phyloP scores from a whole-genome alignment of 2,329 filamentous ascomycete genomes.

The Alternaria brassicae region DNA sequence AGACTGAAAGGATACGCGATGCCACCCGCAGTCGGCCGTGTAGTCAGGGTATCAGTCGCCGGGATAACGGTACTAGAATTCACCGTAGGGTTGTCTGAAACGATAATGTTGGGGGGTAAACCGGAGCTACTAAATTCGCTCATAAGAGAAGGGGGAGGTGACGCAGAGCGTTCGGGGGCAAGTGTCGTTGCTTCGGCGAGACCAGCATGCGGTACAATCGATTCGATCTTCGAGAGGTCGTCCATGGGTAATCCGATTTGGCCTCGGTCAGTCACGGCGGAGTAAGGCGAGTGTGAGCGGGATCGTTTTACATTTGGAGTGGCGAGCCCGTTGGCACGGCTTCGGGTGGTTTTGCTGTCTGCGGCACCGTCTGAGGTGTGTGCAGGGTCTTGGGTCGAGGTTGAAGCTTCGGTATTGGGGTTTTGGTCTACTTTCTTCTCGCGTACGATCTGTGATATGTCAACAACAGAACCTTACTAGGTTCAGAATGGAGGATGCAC shows the following conservation, averaged over 20 bases:
- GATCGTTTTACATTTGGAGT: slow-evolving; percentile 18
- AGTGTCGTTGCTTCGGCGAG: slow-evolving; percentile 39
- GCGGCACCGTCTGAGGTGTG: slow-evolving; percentile 48
- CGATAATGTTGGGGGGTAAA: slow-evolving; percentile 23
- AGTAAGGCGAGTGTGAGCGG: slow-evolving; percentile 41
- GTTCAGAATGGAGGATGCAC: not conserved
- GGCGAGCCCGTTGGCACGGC: slow-evolving; percentile 12
- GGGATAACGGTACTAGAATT: slow-evolving; percentile 52
- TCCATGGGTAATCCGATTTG: slow-evolving; percentile 34
- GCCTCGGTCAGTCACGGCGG: slow-evolving; percentile 43
- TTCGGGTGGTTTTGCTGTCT: slow-evolving; percentile 17
- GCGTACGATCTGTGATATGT: slow-evolving; percentile 39
- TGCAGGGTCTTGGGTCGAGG: slow-evolving; percentile 23
- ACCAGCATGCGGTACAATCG: slow-evolving; percentile 24
- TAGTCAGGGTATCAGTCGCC: slow-evolving; percentile 61
- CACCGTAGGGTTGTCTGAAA: slow-evolving; percentile 35
- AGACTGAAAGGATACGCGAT: slow-evolving; percentile 78
- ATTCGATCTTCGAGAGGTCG: slow-evolving; percentile 29
- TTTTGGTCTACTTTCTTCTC: slow-evolving; percentile 44
- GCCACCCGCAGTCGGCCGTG: slow-evolving; percentile 71
- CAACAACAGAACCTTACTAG: slow-evolving; percentile 4
- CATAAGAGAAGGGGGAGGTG: slow-evolving; percentile 27
- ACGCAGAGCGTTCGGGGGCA: slow-evolving; percentile 39
- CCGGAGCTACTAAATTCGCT: slow-evolving; percentile 2
- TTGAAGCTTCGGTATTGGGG: slow-evolving; percentile 34